These are phyloP conservation scores for Calonectria hawksworthii DNA, from an alignment of 2,329 filamentous ascomycete genomes.

Conservation along the genomic window DNA sequence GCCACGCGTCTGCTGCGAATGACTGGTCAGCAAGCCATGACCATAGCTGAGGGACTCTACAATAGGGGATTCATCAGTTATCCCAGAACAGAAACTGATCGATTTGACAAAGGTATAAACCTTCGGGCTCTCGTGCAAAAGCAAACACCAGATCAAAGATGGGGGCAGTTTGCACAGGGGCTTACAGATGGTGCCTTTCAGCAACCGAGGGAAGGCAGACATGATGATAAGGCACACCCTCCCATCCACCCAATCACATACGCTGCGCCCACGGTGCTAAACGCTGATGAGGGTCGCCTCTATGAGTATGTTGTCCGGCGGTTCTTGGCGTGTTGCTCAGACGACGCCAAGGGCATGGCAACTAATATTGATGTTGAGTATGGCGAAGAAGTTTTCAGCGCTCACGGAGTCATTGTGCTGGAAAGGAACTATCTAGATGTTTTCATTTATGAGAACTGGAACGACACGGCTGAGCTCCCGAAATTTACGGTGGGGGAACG, in stretches of 20 bases:
- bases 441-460: constrained; percentile 97
- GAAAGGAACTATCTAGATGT: constrained; percentile 95
- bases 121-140: constrained; percentile 85
- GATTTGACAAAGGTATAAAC: constrained; percentile 92
- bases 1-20: constrained; percentile 91
- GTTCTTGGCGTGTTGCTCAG: constrained; percentile 95
- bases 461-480: constrained; percentile 86
- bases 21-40: constrained; percentile 93
- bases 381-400: constrained; percentile 84
- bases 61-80: constrained; percentile 98
- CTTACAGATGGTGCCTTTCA: constrained; percentile 83
- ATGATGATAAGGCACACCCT: constrained; percentile 97
- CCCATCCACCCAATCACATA: constrained; percentile 97
- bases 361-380: constrained; percentile 90
- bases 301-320: constrained; percentile 95
- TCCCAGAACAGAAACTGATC: constrained; percentile 95
- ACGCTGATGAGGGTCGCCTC: constrained; percentile 78
- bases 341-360: constrained; percentile 89
- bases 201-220: constrained; percentile 83
- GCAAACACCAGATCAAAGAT: constrained; percentile 81
- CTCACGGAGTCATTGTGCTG: constrained; percentile 86
- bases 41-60: constrained; percentile 87
- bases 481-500: constrained; percentile 83
- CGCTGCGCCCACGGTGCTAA: constrained; percentile 74
- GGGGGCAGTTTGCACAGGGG: constrained; percentile 85